Evolutionary conservation across 257 asterid species (phyloP).

Genomic region (Perilla frutescens): DNA sequence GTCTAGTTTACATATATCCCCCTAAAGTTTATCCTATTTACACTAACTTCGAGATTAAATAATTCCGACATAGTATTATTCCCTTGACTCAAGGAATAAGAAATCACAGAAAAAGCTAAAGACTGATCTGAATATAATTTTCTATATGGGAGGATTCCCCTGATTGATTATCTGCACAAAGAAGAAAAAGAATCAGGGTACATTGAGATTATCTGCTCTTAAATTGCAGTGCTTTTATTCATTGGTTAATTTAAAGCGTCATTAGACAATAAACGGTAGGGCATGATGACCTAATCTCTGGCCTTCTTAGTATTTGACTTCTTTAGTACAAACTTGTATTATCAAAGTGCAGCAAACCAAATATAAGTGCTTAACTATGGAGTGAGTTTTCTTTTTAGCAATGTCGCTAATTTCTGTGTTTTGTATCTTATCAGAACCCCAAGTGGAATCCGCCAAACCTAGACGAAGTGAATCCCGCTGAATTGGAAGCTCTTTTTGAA

Average conservation of each 20-base stretch:
- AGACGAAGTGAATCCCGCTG: conserved; percentile 66
- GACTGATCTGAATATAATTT: neutral
- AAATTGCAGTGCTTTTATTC: too few relatives aligned
- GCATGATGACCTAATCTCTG: neutral
- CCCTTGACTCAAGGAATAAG: neutral
- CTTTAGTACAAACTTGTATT: too few relatives aligned
- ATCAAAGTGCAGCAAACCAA: too few relatives aligned
- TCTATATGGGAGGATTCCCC: neutral
- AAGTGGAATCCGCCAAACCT: conserved; percentile 85
- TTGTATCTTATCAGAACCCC: conserved; percentile 67
- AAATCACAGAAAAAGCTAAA: neutral
- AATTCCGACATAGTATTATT: too few relatives aligned
- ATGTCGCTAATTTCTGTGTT: conserved; percentile 11
- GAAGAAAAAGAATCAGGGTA: neutral
- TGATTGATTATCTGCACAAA: neutral
- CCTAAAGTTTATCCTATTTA: neutral
- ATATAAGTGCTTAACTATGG: neutral
- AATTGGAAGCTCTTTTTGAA: conserved; percentile 76
- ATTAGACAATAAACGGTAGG: too few relatives aligned
- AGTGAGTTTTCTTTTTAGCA: conserved; percentile 9
- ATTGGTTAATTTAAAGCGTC: neutral
- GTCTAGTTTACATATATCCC: neutral
- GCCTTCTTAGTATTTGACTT: neutral
- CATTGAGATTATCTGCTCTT: neutral
- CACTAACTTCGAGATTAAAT: too few relatives aligned